These are phyloP conservation scores for Russula earlei DNA, from an alignment of 768 basidiomycete genomes.

Conservation along the genomic window DNA sequence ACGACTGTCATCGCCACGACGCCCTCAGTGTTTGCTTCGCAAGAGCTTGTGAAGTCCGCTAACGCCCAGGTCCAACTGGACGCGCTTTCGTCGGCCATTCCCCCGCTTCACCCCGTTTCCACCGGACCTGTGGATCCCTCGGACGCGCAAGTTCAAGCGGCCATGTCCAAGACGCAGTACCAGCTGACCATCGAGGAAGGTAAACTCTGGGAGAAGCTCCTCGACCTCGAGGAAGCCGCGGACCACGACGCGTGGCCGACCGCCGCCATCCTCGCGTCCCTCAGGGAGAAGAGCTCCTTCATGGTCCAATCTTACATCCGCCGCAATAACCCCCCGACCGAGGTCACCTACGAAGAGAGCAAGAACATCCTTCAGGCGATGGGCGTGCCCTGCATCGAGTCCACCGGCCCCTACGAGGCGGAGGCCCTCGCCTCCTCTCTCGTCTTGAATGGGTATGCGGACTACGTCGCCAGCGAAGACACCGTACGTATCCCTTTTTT, in stretches of 20 bases:
- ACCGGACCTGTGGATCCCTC: background rate
- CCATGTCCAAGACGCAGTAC: constrained; percentile 24
- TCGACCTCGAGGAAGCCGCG: background rate
- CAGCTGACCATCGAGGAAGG: constrained; percentile 24
- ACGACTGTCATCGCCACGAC: constrained; percentile 23
- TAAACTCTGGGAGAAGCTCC: constrained; percentile 21
- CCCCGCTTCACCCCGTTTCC: background rate
- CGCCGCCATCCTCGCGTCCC: constrained; percentile 22
- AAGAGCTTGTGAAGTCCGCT: background rate
- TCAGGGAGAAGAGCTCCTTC: constrained; percentile 42
- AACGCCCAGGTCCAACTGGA: constrained; percentile 1
- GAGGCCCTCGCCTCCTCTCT: constrained; percentile 79
- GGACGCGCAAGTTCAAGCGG: constrained; percentile 10
- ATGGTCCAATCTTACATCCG: constrained; percentile 60
- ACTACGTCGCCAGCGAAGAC: constrained; percentile 89
- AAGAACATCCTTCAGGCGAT: constrained; percentile 62
- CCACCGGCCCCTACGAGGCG: constrained; percentile 65
- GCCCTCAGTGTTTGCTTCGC: background rate
- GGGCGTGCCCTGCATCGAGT: constrained; percentile 73
- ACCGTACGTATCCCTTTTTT: constrained; percentile 36
- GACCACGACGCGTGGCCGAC: constrained; percentile 21
- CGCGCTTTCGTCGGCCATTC: background rate
- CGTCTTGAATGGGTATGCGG: constrained; percentile 64
- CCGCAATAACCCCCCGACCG: constrained; percentile 51
- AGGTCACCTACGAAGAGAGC: constrained; percentile 59